phyloP scores from a whole-genome alignment of 2,329 filamentous ascomycete genomes.

The Talaromyces sp. region DNA sequence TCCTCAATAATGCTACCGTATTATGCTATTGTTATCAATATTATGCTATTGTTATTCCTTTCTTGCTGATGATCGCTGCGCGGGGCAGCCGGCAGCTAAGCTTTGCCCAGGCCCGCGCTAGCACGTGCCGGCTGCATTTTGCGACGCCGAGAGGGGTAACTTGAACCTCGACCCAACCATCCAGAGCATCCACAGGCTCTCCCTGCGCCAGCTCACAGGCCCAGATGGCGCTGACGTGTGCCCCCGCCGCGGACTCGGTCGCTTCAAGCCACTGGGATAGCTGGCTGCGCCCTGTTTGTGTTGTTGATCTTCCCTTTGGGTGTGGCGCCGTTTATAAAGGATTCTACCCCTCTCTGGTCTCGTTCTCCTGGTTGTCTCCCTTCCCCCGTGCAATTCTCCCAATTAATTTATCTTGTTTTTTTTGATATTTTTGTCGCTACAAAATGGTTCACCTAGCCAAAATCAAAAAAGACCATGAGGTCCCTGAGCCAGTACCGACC shows the following conservation, averaged over 20 bases:
- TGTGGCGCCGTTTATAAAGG: background rate
- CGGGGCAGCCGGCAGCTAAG: background rate
- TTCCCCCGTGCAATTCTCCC: background rate
- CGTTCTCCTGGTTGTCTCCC: background rate
- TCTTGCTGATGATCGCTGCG: too few relatives aligned
- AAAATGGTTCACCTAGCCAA: slow-evolving; percentile 40
- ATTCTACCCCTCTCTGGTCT: background rate
- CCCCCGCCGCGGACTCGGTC: background rate
- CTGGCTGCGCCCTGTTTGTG: background rate
- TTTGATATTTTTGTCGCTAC: background rate
- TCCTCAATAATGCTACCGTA: background rate
- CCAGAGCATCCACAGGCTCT: background rate
- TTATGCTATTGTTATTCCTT: too few relatives aligned
- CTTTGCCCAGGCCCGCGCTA: background rate
- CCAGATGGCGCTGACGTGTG: background rate
- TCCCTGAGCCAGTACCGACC: slow-evolving; percentile 27
- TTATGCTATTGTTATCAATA: too few relatives aligned
- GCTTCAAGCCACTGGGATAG: background rate
- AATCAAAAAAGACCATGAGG: slow-evolving; percentile 32
- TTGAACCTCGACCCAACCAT: background rate
- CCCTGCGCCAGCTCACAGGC: background rate
- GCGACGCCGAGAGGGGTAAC: background rate
- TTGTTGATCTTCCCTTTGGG: background rate
- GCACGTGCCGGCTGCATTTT: background rate
- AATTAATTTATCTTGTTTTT: too few relatives aligned